These are phyloP conservation scores for Aspergillus flavus DNA, from an alignment of 2,329 filamentous ascomycete genomes.

Conservation along the genomic window DNA sequence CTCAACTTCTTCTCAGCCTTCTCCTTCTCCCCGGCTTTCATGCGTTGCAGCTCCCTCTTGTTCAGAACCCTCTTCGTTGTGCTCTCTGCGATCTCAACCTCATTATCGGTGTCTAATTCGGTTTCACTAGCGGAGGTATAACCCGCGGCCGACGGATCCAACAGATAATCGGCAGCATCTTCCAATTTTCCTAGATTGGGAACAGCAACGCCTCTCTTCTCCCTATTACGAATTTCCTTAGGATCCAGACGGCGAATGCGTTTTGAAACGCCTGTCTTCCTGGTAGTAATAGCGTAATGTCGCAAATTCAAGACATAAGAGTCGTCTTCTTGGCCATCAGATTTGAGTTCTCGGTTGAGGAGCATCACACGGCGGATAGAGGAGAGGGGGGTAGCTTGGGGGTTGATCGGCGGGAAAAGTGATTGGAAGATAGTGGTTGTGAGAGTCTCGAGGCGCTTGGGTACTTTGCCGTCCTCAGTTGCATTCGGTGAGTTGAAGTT, in stretches of 20 bases:
- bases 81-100: constrained; percentile 77
- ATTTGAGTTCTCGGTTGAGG: constrained; percentile 72
- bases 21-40: constrained; percentile 47
- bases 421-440: constrained; percentile 95
- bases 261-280: constrained; percentile 80
- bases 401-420: constrained; percentile 93
- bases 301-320: constrained; percentile 83
- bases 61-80: constrained; percentile 56
- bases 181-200: constrained; percentile 89
- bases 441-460: constrained; percentile 90
- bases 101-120: constrained; percentile 90
- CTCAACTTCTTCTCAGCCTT: constrained; percentile 47
- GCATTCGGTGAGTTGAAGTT: constrained; percentile 75
- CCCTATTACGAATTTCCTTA: constrained; percentile 74
- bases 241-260: constrained; percentile 81
- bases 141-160: constrained; percentile 75
- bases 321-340: constrained; percentile 52
- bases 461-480: constrained; percentile 65
- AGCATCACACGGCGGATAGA: constrained; percentile 92
- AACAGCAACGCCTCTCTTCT: constrained; percentile 67
- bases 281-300: constrained; percentile 94
- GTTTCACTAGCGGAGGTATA: constrained; percentile 94
- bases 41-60: constrained; percentile 53
- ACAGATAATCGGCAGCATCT: constrained; percentile 92
- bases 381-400: constrained; percentile 82